These are phyloP conservation scores for Cordyceps cicadae DNA, from an alignment of 2,329 filamentous ascomycete genomes.

Conservation along the genomic window DNA sequence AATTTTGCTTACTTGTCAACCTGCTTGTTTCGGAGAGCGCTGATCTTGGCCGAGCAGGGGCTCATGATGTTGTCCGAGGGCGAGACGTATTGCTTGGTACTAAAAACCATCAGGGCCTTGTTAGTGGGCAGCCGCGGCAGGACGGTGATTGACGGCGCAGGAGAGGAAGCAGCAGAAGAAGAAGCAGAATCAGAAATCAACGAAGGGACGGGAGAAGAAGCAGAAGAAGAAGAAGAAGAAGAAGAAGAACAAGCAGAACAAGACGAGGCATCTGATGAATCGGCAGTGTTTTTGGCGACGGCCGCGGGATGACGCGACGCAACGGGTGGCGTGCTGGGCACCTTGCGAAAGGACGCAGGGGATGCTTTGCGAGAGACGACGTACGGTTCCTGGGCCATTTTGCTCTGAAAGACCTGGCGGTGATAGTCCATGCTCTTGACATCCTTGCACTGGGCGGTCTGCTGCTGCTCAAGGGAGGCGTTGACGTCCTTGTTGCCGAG, in stretches of 20 bases:
- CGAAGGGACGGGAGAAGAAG: not conserved
- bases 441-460: constrained; percentile 30
- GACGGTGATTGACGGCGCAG: constrained; percentile 6
- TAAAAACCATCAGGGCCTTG: constrained; percentile 15
- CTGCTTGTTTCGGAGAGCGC: constrained; percentile 71
- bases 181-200: not conserved
- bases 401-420: constrained; percentile 64
- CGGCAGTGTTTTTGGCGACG: not conserved
- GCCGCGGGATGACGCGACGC: not conserved
- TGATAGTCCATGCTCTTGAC: constrained; percentile 69
- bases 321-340: not conserved
- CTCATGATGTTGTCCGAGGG: constrained; percentile 87
- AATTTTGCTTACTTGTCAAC: constrained; percentile 59
- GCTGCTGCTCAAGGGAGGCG: constrained; percentile 33
- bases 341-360: not conserved
- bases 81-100: constrained; percentile 58
- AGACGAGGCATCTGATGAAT: constrained; percentile 9
- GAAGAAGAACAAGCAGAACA: constrained; percentile 1
- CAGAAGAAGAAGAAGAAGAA: not conserved
- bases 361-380: constrained; percentile 21
- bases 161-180: constrained; percentile 13
- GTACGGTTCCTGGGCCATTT: constrained; percentile 60
- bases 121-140: constrained; percentile 10
- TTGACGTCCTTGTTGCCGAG: constrained; percentile 62
- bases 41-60: constrained; percentile 76